phyloP scores from a whole-genome alignment of 495 filamentous ascomycete species.

The Astrothelium macrocarpum region DNA sequence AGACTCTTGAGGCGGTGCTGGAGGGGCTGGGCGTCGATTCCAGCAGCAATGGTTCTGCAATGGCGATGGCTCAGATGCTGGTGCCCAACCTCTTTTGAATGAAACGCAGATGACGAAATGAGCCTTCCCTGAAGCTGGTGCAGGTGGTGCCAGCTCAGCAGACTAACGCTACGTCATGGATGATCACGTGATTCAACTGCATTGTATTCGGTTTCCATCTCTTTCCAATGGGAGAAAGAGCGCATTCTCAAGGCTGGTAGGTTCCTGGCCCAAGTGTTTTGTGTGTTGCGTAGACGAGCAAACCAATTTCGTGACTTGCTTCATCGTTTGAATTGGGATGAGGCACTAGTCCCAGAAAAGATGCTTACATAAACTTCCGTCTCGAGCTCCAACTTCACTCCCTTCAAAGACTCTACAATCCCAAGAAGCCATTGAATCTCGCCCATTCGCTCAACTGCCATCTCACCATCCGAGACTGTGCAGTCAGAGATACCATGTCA shows the following conservation, averaged over 20 bases:
- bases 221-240: too few relatives aligned
- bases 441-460: background rate
- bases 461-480: background rate
- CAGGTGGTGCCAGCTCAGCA: constrained; percentile 2
- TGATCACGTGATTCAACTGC: background rate
- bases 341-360: background rate
- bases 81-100: background rate
- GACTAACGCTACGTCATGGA: background rate
- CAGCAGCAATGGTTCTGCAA: background rate
- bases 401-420: background rate
- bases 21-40: background rate
- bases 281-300: too few relatives aligned
- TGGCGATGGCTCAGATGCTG: background rate
- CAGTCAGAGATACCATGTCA: background rate
- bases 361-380: background rate
- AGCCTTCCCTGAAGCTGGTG: too few relatives aligned
- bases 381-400: background rate
- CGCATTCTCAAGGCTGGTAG: too few relatives aligned
- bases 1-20: background rate
- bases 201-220: too few relatives aligned
- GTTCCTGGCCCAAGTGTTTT: too few relatives aligned
- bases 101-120: background rate
- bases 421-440: background rate
- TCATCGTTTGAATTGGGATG: background rate
- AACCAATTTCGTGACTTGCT: too few relatives aligned